Conservation (phyloP, 768 basidiomycete species). For the Pholiota conissans region DNA sequence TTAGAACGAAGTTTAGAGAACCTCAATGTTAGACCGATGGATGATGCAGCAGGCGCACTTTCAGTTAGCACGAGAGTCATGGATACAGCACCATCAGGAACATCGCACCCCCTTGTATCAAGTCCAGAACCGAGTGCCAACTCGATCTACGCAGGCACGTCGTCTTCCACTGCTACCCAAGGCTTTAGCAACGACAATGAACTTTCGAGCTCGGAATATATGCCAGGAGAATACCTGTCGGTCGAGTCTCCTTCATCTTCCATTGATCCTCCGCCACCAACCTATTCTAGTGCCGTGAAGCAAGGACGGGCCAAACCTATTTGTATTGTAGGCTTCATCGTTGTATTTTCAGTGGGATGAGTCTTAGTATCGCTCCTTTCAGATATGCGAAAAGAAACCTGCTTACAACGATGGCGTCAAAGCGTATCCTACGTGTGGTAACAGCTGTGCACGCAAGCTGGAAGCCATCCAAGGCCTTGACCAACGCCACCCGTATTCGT, state of each 20-base stretch:
- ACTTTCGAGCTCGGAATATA: not conserved
- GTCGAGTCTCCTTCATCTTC: not conserved
- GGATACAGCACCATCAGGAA: too few relatives aligned
- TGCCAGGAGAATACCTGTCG: not conserved
- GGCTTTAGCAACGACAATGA: not conserved
- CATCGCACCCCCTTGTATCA: too few relatives aligned
- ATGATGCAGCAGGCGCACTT: too few relatives aligned
- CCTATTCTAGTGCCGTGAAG: not conserved
- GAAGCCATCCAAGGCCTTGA: not conserved
- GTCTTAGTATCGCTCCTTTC: not conserved
- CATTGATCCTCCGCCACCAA: not conserved
- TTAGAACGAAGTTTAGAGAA: too few relatives aligned
- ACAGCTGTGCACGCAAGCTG: slow-evolving; percentile 1
- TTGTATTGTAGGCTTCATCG: not conserved
- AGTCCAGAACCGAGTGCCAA: not conserved
- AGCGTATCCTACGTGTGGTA: slow-evolving; percentile 3
- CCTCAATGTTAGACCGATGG: too few relatives aligned
- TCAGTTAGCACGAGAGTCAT: too few relatives aligned
- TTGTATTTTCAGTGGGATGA: too few relatives aligned
- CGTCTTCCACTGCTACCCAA: not conserved
- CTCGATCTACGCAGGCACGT: not conserved
- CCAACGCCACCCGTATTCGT: not conserved
- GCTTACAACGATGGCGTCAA: slow-evolving; percentile 11
- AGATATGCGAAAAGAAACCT: slow-evolving; percentile 8
- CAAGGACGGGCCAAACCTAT: not conserved